phyloP scores from a whole-genome alignment of 2,329 filamentous ascomycete genomes.

The Pseudogymnoascus destructans region DNA sequence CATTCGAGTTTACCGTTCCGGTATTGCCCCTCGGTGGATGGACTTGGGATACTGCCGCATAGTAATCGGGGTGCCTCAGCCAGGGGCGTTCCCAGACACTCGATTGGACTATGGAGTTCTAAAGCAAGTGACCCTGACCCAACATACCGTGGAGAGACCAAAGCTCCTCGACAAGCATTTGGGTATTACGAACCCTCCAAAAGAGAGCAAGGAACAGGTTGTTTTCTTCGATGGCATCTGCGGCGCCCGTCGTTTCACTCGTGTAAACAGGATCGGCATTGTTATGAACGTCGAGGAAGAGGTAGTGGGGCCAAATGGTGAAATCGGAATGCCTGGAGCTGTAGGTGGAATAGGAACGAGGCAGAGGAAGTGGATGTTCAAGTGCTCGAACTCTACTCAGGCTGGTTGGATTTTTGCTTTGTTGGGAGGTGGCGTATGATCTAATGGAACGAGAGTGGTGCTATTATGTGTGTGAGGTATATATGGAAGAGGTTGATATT shows the following conservation, averaged over 20 bases:
- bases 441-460: not conserved
- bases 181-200: not conserved
- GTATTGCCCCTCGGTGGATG: constrained; percentile 69
- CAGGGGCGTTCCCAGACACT: constrained; percentile 44
- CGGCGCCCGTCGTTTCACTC: constrained; percentile 29
- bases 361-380: constrained; percentile 79
- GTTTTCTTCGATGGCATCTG: constrained; percentile 72
- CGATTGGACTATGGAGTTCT: constrained; percentile 54
- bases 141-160: constrained; percentile 46
- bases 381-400: constrained; percentile 35
- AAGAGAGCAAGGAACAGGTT: constrained; percentile 28
- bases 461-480: not conserved
- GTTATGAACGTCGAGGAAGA: constrained; percentile 22
- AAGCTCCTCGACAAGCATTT: not conserved
- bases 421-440: constrained; percentile 11
- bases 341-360: constrained; percentile 53
- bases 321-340: constrained; percentile 17
- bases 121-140: constrained; percentile 69
- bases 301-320: constrained; percentile 20
- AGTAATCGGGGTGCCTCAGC: constrained; percentile 66
- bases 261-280: constrained; percentile 19
- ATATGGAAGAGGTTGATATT: not conserved
- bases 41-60: constrained; percentile 78
- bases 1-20: constrained; percentile 72
- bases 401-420: constrained; percentile 22